Evolutionary conservation across 345 rosid genomes (phyloP).

Genomic region (Euclidium syriacum): DNA sequence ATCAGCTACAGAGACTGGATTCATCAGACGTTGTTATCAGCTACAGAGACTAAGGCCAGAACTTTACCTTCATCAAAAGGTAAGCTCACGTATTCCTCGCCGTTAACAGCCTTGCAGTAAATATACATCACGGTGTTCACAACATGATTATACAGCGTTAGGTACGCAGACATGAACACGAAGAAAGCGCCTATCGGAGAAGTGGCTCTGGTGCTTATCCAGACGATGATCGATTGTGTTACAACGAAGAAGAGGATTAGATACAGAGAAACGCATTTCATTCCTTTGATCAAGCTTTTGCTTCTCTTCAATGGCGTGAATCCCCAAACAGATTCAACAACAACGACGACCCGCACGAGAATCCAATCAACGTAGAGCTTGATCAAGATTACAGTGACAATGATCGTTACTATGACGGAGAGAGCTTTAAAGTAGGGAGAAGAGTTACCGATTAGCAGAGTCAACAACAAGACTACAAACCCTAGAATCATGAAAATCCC

Average conservation of each 20-base stretch:
- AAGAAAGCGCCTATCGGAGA: constrained; percentile 37
- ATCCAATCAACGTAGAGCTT: constrained; percentile 45
- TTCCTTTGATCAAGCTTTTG: constrained; percentile 39
- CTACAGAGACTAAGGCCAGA: too few species aligned
- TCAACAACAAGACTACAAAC: constrained; percentile 18
- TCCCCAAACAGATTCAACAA: constrained; percentile 67
- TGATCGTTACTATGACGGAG: neutral
- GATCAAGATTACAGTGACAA: constrained; percentile 10
- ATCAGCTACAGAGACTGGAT: too few species aligned
- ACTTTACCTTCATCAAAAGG: constrained; percentile 59
- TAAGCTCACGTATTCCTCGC: constrained; percentile 54
- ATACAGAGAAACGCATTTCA: constrained; percentile 39
- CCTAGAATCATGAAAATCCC: constrained; percentile 28
- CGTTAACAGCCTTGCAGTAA: constrained; percentile 51
- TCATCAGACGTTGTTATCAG: too few species aligned
- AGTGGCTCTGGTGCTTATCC: neutral
- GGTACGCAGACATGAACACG: constrained; percentile 31
- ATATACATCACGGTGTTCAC: constrained; percentile 45
- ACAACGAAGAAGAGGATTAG: constrained; percentile 31
- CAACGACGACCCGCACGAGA: constrained; percentile 48
- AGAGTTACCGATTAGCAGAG: constrained; percentile 24
- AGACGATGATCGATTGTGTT: constrained; percentile 8
- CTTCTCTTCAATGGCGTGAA: constrained; percentile 58
- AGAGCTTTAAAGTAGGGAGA: constrained; percentile 35
- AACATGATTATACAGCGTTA: constrained; percentile 34